Evolutionary conservation across 2,329 filamentous ascomycete species (phyloP).

Genomic region (Beauveria asiatica): DNA sequence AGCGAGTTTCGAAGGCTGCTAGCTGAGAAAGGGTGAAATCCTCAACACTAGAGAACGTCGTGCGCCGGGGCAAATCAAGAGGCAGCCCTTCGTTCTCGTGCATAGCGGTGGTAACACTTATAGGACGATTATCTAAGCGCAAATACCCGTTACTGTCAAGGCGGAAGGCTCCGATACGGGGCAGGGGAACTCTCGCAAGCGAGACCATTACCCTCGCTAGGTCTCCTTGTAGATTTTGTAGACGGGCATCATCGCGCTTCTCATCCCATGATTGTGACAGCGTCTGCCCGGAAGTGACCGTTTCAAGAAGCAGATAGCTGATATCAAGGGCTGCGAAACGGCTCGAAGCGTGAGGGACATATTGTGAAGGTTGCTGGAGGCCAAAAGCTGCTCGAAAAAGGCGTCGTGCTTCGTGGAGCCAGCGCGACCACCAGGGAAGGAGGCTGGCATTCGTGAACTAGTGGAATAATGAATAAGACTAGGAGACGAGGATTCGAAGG

Average conservation of each 20-base stretch:
- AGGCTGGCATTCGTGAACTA: neutral
- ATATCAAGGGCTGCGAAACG: neutral
- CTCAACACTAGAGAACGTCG: neutral
- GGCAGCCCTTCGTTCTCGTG: constrained; percentile 16
- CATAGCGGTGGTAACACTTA: constrained; percentile 22
- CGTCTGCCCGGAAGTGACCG: constrained; percentile 9
- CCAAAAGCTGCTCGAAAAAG: neutral
- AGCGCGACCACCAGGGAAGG: constrained; percentile 4
- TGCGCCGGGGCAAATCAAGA: neutral
- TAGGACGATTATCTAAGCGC: constrained; percentile 27
- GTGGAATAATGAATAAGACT: neutral
- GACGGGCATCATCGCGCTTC: neutral
- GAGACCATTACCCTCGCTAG: constrained; percentile 21
- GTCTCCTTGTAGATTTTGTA: constrained; percentile 10
- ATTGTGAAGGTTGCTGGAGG: constrained; percentile 1
- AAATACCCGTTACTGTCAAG: constrained; percentile 22
- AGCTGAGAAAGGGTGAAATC: neutral
- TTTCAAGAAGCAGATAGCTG: neutral
- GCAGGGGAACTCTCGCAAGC: constrained; percentile 19
- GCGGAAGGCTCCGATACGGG: constrained; percentile 20
- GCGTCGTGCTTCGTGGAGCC: neutral
- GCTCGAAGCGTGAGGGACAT: neutral
- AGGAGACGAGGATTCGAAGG: neutral
- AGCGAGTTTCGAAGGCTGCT: neutral
- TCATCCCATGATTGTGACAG: constrained; percentile 16